These are phyloP conservation scores for Yamadazyma sp. DNA, from an alignment of 805 yeast species.

Conservation along the genomic window DNA sequence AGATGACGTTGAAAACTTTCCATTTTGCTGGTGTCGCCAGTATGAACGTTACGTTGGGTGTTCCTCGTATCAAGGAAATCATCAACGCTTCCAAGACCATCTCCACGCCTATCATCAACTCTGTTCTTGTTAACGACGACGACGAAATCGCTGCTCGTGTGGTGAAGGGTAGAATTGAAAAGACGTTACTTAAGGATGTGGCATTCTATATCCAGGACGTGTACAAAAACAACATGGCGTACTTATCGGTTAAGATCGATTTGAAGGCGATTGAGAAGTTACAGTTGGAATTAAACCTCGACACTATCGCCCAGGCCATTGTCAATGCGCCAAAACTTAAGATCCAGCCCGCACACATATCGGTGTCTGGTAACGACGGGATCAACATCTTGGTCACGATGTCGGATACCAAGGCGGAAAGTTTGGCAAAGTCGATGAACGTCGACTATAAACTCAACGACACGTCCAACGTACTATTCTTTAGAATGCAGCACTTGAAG, in stretches of 20 bases:
- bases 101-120: conserved; percentile 95
- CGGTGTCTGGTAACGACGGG: conserved; percentile 61
- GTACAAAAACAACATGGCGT: conserved; percentile 76
- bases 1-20: conserved; percentile 90
- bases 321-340: conserved; percentile 85
- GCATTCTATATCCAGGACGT: conserved; percentile 92
- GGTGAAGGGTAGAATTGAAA: conserved; percentile 95
- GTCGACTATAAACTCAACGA: conserved; percentile 35
- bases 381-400: conserved; percentile 61
- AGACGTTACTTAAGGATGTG: conserved; percentile 82
- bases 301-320: conserved; percentile 82
- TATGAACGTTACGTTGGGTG: conserved; percentile 98
- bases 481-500: conserved; percentile 85
- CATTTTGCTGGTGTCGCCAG: conserved; percentile 99
- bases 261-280: conserved; percentile 79
- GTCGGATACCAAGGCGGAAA: conserved; percentile 37
- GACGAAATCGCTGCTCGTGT: conserved; percentile 99
- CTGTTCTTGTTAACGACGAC: conserved; percentile 84
- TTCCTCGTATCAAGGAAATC: conserved; percentile 98
- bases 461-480: conserved; percentile 58
- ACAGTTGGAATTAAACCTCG: conserved; percentile 85
- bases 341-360: conserved; percentile 69
- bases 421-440: conserved; percentile 33
- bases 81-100: conserved; percentile 94
- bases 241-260: conserved; percentile 78